phyloP scores from a whole-genome alignment of 1,284 basidiomycete species.

The Sporisorium iseilematis-ciliati region DNA sequence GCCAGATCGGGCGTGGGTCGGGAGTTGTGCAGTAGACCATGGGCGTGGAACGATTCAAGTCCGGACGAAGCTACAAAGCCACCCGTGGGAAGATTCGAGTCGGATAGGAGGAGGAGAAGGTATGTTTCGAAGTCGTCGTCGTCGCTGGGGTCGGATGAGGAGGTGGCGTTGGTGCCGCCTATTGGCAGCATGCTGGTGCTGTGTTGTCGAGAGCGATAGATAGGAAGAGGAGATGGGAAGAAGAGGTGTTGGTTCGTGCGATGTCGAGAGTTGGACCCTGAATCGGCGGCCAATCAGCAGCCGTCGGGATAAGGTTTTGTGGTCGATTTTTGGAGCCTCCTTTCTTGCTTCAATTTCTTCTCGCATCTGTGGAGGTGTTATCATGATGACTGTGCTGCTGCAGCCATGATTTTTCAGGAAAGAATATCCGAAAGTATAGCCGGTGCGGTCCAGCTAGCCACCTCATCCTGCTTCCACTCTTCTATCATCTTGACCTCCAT shows the following conservation, averaged over 20 bases:
- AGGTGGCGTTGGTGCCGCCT: not conserved
- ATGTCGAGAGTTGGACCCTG: not conserved
- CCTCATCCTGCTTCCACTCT: no score
- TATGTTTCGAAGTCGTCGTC: conserved; percentile 54
- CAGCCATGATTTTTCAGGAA: not conserved
- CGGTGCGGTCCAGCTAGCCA: not conserved
- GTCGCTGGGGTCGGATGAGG: not conserved
- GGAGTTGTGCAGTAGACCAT: conserved; percentile 76
- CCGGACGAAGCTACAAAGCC: conserved; percentile 93
- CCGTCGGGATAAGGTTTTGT: not conserved
- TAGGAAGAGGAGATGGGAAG: not conserved
- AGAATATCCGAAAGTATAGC: conserved; percentile 9
- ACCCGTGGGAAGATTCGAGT: conserved; percentile 73
- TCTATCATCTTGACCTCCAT: conserved; percentile 1
- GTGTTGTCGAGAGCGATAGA: no score
- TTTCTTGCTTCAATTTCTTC: not conserved
- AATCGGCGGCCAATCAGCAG: not conserved
- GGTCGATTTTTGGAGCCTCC: not conserved
- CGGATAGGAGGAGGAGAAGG: conserved; percentile 61
- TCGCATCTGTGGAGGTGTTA: not conserved
- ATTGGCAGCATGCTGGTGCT: not conserved
- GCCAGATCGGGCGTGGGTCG: conserved; percentile 1
- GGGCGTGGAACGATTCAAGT: conserved; percentile 87
- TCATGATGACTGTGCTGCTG: conserved; percentile 4
- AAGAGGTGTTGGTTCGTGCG: not conserved